Conservation (phyloP, 441 rosid species). For the Euphorbia corollata region DNA sequence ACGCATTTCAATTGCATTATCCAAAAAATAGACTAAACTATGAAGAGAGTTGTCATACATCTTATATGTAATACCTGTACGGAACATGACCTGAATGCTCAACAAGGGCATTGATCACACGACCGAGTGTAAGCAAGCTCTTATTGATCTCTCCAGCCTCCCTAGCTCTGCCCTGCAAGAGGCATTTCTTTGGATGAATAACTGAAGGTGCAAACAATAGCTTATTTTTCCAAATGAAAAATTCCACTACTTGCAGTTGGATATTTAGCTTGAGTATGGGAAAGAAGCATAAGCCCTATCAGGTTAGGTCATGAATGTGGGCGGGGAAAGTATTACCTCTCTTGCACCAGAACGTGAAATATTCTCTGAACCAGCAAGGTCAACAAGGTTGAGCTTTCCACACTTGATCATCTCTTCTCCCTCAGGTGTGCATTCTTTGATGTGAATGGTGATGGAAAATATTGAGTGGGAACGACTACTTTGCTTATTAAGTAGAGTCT, state of each 20-base stretch:
- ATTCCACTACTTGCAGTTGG: not conserved
- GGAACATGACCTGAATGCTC: constrained; percentile 98
- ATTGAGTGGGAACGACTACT: constrained; percentile 99
- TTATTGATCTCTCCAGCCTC: constrained; percentile 99
- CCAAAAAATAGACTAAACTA: not conserved
- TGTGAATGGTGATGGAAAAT: constrained; percentile 94
- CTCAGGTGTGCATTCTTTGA: constrained; percentile 91
- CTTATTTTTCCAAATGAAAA: not conserved
- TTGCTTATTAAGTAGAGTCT: constrained; percentile 97
- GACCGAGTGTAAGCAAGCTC: constrained; percentile 98
- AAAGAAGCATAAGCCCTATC: not conserved
- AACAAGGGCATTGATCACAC: constrained; percentile 91
- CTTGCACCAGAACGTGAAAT: constrained; percentile 97
- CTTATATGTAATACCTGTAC: constrained; percentile 47
- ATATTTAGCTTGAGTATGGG: not conserved
- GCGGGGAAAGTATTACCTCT: constrained; percentile 46
- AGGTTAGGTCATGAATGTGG: constrained; percentile 3
- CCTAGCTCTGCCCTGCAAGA: constrained; percentile 92
- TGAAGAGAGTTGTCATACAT: not conserved
- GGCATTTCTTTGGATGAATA: constrained; percentile 19
- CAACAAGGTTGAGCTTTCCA: constrained; percentile 96
- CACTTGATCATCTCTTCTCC: constrained; percentile 98
- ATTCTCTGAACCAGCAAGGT: constrained; percentile 98
- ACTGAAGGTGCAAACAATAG: not conserved
- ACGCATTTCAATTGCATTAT: constrained; percentile 14